Conservation (phyloP, 2,329 filamentous ascomycete genomes). For the Penicillium nordicum region DNA sequence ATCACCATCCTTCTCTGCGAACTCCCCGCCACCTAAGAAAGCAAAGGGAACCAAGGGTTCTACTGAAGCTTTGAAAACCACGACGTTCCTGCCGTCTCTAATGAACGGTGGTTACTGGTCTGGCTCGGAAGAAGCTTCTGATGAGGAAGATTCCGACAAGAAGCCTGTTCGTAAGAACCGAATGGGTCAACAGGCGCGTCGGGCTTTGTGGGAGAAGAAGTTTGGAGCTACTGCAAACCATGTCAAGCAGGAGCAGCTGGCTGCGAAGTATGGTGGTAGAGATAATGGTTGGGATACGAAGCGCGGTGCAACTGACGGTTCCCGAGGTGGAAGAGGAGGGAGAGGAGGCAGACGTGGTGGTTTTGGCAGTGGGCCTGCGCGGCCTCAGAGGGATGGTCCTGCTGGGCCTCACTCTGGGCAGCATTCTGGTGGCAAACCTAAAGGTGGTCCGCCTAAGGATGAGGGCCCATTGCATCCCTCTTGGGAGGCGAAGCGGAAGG, state of each 20-base stretch:
- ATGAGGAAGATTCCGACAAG: constrained; percentile 34
- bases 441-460: constrained; percentile 35
- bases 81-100: constrained; percentile 60
- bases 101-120: constrained; percentile 61
- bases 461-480: constrained; percentile 59
- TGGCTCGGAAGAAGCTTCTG: constrained; percentile 56
- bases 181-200: constrained; percentile 60
- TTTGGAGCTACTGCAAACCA: constrained; percentile 59
- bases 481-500: constrained; percentile 61
- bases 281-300: constrained; percentile 59
- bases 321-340: constrained; percentile 21
- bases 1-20: constrained; percentile 25
- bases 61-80: constrained; percentile 32
- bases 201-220: constrained; percentile 61
- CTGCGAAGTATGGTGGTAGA: constrained; percentile 34
- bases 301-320: constrained; percentile 49
- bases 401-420: constrained; percentile 20
- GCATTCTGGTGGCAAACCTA: constrained; percentile 18
- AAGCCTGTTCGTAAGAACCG: constrained; percentile 55
- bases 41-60: constrained; percentile 19
- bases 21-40: constrained; percentile 26
- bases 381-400: constrained; percentile 8
- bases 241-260: constrained; percentile 43
- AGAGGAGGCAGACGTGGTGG: constrained; percentile 23
- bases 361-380: constrained; percentile 13